A percentile compares a stretch with the other conserved stretches of the same genome.
Evolutionary conservation across 345 rosid genomes (phyloP).

Genomic region (Euclidium syriacum): DNA sequence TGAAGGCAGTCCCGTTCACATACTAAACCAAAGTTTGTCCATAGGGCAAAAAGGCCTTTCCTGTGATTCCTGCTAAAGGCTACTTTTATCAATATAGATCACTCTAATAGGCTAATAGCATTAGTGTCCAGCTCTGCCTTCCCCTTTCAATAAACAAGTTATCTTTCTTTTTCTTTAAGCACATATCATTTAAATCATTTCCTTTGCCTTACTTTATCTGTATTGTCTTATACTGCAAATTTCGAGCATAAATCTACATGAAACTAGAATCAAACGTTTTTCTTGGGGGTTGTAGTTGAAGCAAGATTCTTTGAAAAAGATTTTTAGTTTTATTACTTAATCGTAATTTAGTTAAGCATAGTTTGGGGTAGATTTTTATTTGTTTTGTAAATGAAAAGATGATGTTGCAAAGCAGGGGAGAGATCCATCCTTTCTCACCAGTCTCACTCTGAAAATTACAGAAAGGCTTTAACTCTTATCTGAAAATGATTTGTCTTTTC

Average conservation of each 20-base stretch:
- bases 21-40: background rate
- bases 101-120: slow-evolving; percentile 2
- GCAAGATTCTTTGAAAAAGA: background rate
- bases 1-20: background rate
- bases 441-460: slow-evolving; percentile 22
- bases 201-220: slow-evolving; percentile 7
- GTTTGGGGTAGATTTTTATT: background rate
- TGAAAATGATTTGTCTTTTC: slow-evolving; percentile 22
- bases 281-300: background rate
- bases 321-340: slow-evolving; percentile 3
- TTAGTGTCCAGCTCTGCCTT: slow-evolving; percentile 25
- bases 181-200: background rate
- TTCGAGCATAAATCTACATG: background rate
- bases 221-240: slow-evolving; percentile 15
- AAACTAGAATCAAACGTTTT: background rate
- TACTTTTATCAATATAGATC: slow-evolving; percentile 13
- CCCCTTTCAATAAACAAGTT: slow-evolving; percentile 8
- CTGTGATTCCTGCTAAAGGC: slow-evolving; percentile 11
- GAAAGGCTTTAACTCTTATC: slow-evolving; percentile 11
- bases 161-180: slow-evolving; percentile 1
- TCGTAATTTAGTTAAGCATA: background rate
- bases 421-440: slow-evolving; percentile 14
- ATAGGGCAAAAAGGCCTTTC: background rate
- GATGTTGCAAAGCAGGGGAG: slow-evolving; percentile 21
- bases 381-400: background rate